Base-by-base conservation (phyloP, 371 early-diverging fungal genomes). In the Syncephalis plumigaleata region DNA sequence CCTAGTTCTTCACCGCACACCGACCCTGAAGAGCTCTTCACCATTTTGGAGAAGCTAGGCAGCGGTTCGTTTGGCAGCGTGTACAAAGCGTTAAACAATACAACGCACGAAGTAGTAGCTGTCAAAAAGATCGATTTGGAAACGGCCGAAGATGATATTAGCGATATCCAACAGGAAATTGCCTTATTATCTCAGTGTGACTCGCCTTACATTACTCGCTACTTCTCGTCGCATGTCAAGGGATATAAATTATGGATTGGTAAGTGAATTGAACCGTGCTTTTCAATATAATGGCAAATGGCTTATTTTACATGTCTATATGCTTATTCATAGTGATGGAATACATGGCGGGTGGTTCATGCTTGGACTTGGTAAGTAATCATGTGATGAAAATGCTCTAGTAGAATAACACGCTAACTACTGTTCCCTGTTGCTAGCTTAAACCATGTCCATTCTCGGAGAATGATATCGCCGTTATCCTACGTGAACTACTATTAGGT, bases 111-210 rank as follows among this genome's bases (percentile, higher is more conserved):
- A 51, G 72, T 79, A 15, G 91, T 91, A 9, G 92, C 92, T 16
- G 83, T 92, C 58, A 92, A 92, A 61, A 77, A 87, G 45, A 89
- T 91, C 59, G 88, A 90, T 56, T 66, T 91, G 27, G 91, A 90
- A 54, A 81, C 85, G 50, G 87, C 91, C 24, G 96, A 95, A 55
- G 95, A 95, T 55, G 94, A 97, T 55, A 93, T 95, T 52, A 92
- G 90, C 53, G 98, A 94, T 65, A 92, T 97, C 55, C 92, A 90
- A 56, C 87, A 89, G 60, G 98, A 97, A 61, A 97, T 95, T 54
- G 81, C 79, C 36, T 81, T 97, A 46, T 65, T 97, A 25, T 86
- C 91, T 18, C 93, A 92, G 55, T 73, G 91, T 45, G 86, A 91
- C 52, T 88, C 90, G 9, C 73, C 71, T 37, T 83, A 77, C 57